Conservation (phyloP, 768 basidiomycete genomes). For the Auriscalpium orientale region DNA sequence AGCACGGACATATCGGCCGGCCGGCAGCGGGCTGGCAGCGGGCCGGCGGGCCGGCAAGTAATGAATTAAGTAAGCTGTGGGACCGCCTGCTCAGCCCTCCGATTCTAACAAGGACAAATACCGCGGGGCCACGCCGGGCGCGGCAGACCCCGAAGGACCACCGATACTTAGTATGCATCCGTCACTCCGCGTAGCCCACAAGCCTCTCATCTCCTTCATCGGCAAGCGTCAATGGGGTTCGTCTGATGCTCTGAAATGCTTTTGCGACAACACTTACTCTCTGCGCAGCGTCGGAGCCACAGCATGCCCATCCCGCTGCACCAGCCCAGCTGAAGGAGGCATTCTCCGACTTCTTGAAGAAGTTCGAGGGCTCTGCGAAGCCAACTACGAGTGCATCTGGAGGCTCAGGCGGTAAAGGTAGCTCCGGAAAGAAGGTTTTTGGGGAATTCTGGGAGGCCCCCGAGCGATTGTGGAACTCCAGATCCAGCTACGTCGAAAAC, state of each 20-base stretch:
- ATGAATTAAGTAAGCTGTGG: too few relatives aligned
- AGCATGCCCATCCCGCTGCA: slow-evolving; percentile 58
- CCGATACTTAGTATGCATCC: slow-evolving; percentile 6
- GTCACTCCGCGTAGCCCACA: slow-evolving; percentile 10
- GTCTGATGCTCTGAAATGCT: background rate
- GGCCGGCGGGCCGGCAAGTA: too few relatives aligned
- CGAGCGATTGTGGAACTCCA: slow-evolving; percentile 45
- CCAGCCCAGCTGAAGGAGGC: slow-evolving; percentile 50
- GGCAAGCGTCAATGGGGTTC: slow-evolving; percentile 16
- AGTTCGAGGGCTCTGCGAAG: slow-evolving; percentile 19
- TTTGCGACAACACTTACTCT: background rate
- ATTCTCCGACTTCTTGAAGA: slow-evolving; percentile 39
- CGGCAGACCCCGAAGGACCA: too few relatives aligned
- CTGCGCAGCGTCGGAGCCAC: slow-evolving; percentile 27
- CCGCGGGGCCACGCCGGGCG: background rate
- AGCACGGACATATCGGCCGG: too few relatives aligned
- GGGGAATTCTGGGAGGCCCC: slow-evolving; percentile 66
- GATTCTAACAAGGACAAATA: background rate
- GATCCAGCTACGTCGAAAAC: slow-evolving; percentile 40
- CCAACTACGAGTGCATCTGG: background rate
- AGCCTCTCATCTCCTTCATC: slow-evolving; percentile 20
- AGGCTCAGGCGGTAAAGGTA: background rate
- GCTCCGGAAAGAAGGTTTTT: slow-evolving; percentile 17
- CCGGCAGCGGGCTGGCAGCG: too few relatives aligned
- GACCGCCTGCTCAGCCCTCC: background rate